Percentiles rank a stretch among this genome's conserved stretches.
Conservation (phyloP, 2,329 filamentous ascomycete genomes). For the Penicillium hesseltinei region DNA sequence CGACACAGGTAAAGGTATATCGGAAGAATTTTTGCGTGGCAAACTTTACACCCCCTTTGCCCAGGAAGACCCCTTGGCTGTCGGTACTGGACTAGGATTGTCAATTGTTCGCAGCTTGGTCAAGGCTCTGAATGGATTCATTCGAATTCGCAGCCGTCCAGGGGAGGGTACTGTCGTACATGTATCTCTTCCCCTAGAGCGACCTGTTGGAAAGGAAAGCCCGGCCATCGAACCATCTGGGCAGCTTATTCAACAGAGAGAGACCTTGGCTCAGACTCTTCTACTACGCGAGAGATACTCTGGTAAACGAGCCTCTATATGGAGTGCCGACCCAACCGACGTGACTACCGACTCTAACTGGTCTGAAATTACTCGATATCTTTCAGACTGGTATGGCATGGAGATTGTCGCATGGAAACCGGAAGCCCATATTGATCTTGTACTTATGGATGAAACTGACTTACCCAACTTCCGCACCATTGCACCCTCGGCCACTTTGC, state of each 20-base stretch:
- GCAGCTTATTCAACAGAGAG: constrained; percentile 22
- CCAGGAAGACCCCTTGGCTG: constrained; percentile 61
- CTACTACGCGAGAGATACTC: constrained; percentile 27
- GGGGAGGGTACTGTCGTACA: constrained; percentile 57
- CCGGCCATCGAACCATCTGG: constrained; percentile 18
- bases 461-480: constrained; percentile 23
- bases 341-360: constrained; percentile 23
- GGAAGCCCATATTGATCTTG: constrained; percentile 30
- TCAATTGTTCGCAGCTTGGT: constrained; percentile 64
- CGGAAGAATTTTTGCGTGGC: constrained; percentile 59
- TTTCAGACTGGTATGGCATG: constrained; percentile 40
- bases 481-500: constrained; percentile 18
- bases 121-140: constrained; percentile 57
- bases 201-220: constrained; percentile 29
- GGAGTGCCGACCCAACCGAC: constrained; percentile 25
- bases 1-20: constrained; percentile 67
- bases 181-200: constrained; percentile 47
- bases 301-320: constrained; percentile 30
- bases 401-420: constrained; percentile 34
- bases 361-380: constrained; percentile 30
- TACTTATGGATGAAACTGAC: constrained; percentile 36
- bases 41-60: constrained; percentile 57
- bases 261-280: constrained; percentile 24
- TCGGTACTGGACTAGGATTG: constrained; percentile 55
- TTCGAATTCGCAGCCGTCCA: constrained; percentile 56